A percentile compares a stretch with the other conserved stretches of the same genome.
These are phyloP conservation scores for Lodderomyces beijingensis DNA, from an alignment of 1,139 yeast species.

Conservation along the genomic window DNA sequence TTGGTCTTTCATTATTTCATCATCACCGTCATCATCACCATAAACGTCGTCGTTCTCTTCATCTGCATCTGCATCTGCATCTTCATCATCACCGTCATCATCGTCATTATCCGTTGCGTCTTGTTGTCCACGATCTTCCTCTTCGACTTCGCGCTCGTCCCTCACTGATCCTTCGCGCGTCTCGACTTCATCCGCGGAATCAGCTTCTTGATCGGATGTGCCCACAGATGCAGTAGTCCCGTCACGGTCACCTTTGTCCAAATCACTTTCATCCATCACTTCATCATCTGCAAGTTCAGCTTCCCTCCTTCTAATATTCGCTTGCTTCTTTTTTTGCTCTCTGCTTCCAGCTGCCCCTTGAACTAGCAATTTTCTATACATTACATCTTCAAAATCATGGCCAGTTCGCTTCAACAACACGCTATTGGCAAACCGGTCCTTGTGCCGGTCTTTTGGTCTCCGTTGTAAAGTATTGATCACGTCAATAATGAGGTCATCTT, in stretches of 20 bases:
- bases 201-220: not conserved
- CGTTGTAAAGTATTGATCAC: not conserved
- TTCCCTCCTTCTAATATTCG: conserved; percentile 1
- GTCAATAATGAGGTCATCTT: not conserved
- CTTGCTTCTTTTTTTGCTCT: not conserved
- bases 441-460: not conserved
- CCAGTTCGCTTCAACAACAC: conserved; percentile 1
- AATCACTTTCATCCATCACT: conserved; percentile 17
- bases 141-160: conserved; percentile 1
- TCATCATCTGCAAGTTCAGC: conserved; percentile 13
- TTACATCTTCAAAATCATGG: conserved; percentile 18
- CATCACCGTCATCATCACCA: not conserved
- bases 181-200: not conserved
- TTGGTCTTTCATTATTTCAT: not conserved
- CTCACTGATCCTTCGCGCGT: conserved; percentile 1
- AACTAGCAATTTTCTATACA: conserved; percentile 15
- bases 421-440: not conserved
- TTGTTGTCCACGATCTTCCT: conserved; percentile 1
- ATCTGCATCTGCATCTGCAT: not conserved
- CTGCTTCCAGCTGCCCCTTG: not conserved
- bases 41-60: not conserved
- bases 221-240: not conserved
- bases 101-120: conserved; percentile 4
- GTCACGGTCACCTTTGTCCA: conserved; percentile 16
- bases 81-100: conserved; percentile 2